Base-by-base conservation (phyloP, 805 yeast genomes). In the Pichia sporocuriosa region DNA sequence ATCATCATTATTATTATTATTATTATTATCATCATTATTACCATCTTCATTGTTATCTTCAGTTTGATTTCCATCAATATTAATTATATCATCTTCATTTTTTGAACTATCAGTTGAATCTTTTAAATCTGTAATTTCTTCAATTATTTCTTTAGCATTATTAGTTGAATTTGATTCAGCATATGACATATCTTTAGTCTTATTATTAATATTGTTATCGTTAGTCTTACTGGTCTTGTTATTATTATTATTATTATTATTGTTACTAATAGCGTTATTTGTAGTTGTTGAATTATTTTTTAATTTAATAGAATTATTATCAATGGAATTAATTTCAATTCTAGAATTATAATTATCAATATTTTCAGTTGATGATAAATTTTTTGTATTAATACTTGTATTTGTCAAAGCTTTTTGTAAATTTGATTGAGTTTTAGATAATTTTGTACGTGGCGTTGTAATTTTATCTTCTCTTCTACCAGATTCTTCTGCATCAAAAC, bases 91-190 rank as follows among this genome's bases (percentile, higher is more conserved):
- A 39, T 61, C 65, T 21, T 43, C 43, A 47, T 59, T 65, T 42
- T 61, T 61, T 9, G 66, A 61, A 36, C 63, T 57, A 41, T 62
- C 65, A 3, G 66, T 56, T 10, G 61, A 56, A 35, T 62, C 64
- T 35, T 63, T 63, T 12, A 44, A 47, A 32, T 60, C 61, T 7
- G 66, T 56, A 20, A 54, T 52, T 37, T 62, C 63, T 13, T 52
- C 54, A 22, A 53, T 51, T 7, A 50, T 40, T 20, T 53, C 51
- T 34, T 38, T 33, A 28, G 37, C 26, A 17, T 36, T 41, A 9
- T 16, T 35, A 5, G 32, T 30, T 17, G 29, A n/a, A 26, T 15
- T 31, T 21, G 33, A 21, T 21, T 36, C 31, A 19, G 33, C 15
- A 16, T 37, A 17, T 3, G 41, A 24, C 35, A 32, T 32, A 20